Conservation (phyloP, 2,329 filamentous ascomycete genomes). For the Pseudocercospora pini-densiflorae region DNA sequence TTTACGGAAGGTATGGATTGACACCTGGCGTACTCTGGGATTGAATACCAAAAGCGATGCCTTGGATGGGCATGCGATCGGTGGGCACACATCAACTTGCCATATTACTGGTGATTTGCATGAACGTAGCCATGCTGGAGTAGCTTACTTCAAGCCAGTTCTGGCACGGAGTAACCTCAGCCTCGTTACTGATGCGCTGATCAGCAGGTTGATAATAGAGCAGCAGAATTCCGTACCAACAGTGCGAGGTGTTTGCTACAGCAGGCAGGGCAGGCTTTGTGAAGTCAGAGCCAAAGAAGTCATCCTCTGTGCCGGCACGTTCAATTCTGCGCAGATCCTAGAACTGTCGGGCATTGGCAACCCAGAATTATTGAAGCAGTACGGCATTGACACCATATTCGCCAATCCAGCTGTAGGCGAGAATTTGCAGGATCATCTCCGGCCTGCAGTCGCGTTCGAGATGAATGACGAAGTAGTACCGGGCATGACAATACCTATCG, state of each 20-base stretch:
- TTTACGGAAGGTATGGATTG: constrained; percentile 1
- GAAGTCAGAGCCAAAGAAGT: constrained; percentile 41
- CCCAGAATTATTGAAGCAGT: constrained; percentile 15
- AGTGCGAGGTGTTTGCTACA: constrained; percentile 47
- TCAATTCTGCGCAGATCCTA: constrained; percentile 61
- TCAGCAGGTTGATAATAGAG: constrained; percentile 47
- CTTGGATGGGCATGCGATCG: background rate
- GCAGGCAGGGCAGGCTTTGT: constrained; percentile 36
- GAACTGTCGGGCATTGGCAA: constrained; percentile 65
- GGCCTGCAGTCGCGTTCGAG: constrained; percentile 30
- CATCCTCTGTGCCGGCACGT: constrained; percentile 61
- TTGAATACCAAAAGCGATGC: background rate
- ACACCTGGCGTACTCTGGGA: background rate
- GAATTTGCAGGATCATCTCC: constrained; percentile 21
- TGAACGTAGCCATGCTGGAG: constrained; percentile 38
- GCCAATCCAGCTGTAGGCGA: constrained; percentile 18
- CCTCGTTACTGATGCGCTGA: constrained; percentile 46
- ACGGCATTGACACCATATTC: constrained; percentile 34
- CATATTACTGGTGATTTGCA: constrained; percentile 10
- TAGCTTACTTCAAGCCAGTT: constrained; percentile 36
- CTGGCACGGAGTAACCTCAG: constrained; percentile 32
- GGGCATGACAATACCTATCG: background rate
- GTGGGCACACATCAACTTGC: constrained; percentile 17
- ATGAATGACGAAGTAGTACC: constrained; percentile 28
- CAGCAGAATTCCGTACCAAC: background rate